Evolutionary conservation across 2,329 filamentous ascomycete genomes (phyloP), one percentile per base, ranked within the genome.

Genomic region (Dissoconium aciculare): DNA sequence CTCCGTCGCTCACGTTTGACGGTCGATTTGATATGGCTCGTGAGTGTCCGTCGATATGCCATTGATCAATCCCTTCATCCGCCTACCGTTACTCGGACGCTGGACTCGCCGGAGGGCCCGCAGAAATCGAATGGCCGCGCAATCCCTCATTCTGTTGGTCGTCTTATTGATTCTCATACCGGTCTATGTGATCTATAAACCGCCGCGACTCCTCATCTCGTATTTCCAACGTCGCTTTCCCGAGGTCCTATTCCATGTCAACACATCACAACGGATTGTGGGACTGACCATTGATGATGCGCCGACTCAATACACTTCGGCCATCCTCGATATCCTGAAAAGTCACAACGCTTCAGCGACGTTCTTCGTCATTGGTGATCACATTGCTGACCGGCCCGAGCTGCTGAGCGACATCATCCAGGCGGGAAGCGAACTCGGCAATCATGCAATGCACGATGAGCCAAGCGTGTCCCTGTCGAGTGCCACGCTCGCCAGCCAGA

Each of bases 361-460:
- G 0, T 89, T 92, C 53, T 94, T 93, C 54, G 66, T 91, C 17
- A 92, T 93, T 44, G 84, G 84, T 5, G 67, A 67, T 3, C 83
- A 93, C 57, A 73, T 82, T 6, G 8, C 19, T 23, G 69, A 66
- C 3, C 53, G 64, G 27, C 55, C 64, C 28, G 50, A 47, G 4
- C 53, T 68, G 36, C 53, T 78, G 28, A 46, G 54, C 34, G 52
- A 66, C 5, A 53, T 73, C 23, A 46, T 77, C 3, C 60, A 63
- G 16, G 51, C 67, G 4, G 71, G 70, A 3, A 59, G 59, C 27
- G 66, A 66, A 59, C 62, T 93, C 3, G 84, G 70, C 14, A 93
- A 93, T 56, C 84, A 93, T 55, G 84, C 79, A 6, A 85, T 89
- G 81, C 69, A 74, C 52, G 84, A 93, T 55, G 81, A 89, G 59